Evolutionary conservation across 768 basidiomycete species (phyloP), one percentile per base, ranked within the genome.

Genomic region (Boletellus sp.): DNA sequence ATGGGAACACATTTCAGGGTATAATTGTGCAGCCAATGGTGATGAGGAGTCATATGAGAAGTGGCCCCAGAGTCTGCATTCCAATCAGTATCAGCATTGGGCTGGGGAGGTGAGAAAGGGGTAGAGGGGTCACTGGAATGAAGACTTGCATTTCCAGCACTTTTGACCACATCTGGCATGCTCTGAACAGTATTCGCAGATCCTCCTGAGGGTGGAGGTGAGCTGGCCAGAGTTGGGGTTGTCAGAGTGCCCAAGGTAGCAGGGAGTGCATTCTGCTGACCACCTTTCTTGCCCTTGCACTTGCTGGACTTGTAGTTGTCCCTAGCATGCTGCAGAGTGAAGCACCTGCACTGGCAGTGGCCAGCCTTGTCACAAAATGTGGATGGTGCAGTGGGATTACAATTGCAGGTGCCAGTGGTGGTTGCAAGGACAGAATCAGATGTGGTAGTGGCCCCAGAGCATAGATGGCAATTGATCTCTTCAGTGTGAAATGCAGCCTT

Each of bases 261-360:
- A n/a, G n/a, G n/a, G n/a, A n/a, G n/a, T n/a, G n/a, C n/a, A n/a
- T n/a, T n/a, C n/a, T n/a, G n/a, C n/a, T n/a, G n/a, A n/a, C n/a
- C n/a, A n/a, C n/a, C 11, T 7, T 16, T 17, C 17, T 35, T 42
- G 5, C n/a, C 33, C 16, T 35, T 42, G 33, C 8, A n/a, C 19
- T 38, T 20, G 13, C 19, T 10, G 12, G 36, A 8, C 28, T 50
- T 44, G 36, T 50, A 31, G 48, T 42, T 20, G 6, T 39, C 17
- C 8, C 33, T 50, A 1, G 48, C 42, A 0, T 15, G 6, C 31
- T 50, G 48, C 6, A 43, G 17, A 2, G 42, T 4, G 8, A 13
- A 48, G 40, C 47, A 48, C 31, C 42, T 48, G 40, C 33, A 41
- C 5, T 34, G n/a, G 24, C 47, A 48, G 33, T 48, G 47, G 1